A percentile compares a stretch with the other conserved stretches of the same genome.
phyloP scores from a whole-genome alignment of 305 asterid genomes.

The Petunia hybrid region DNA sequence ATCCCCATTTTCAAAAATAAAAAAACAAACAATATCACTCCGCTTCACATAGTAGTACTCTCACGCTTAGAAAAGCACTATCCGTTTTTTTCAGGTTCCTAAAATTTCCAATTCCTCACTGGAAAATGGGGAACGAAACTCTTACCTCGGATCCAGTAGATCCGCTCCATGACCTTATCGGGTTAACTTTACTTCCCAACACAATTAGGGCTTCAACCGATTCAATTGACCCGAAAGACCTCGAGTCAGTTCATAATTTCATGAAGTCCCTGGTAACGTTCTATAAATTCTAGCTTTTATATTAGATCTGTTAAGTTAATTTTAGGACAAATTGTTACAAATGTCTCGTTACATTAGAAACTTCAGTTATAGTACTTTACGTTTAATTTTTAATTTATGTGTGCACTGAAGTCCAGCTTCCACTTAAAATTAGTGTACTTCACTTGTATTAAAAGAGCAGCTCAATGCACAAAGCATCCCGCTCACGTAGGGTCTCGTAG shows the following conservation, averaged over 20 bases:
- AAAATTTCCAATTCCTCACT: constrained; percentile 26
- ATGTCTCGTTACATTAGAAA: background rate
- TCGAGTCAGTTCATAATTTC: constrained; percentile 62
- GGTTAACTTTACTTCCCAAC: constrained; percentile 64
- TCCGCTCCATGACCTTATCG: constrained; percentile 59
- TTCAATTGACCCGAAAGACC: constrained; percentile 54
- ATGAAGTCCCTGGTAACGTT: constrained; percentile 71
- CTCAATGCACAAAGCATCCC: too few relatives aligned
- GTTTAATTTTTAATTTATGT: background rate
- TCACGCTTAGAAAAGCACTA: background rate
- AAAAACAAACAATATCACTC: background rate
- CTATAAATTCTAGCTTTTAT: constrained; percentile 30
- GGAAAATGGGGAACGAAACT: constrained; percentile 49
- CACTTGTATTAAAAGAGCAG: background rate
- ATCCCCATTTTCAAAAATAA: constrained; percentile 32
- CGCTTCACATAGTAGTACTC: background rate
- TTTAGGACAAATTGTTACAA: background rate
- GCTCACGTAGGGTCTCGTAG: too few relatives aligned
- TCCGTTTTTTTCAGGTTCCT: background rate
- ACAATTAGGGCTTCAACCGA: constrained; percentile 59
- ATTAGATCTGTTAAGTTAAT: background rate
- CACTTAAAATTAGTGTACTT: background rate
- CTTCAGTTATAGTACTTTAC: background rate
- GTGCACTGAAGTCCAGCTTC: background rate
- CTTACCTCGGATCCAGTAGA: constrained; percentile 47